phyloP scores from a whole-genome alignment of 768 basidiomycete species.

The Lepiota brunneoincarnata region DNA sequence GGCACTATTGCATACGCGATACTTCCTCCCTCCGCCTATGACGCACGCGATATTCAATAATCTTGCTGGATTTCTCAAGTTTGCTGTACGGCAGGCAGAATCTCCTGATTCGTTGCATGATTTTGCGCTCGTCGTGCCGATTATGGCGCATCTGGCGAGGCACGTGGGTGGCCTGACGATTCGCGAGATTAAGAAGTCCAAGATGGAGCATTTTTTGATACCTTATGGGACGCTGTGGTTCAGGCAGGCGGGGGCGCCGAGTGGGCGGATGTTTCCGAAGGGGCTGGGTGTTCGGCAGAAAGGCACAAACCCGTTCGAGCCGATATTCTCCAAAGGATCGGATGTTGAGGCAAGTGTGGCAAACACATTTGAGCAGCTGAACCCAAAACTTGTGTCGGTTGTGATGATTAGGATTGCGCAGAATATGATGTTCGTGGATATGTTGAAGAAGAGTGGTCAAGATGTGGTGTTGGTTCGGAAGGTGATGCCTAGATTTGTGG shows the following conservation, averaged over 20 bases:
- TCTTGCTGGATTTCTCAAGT: constrained; percentile 65
- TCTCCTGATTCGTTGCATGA: constrained; percentile 41
- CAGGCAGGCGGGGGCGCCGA: constrained; percentile 42
- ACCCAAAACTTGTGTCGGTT: constrained; percentile 46
- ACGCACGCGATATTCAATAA: constrained; percentile 69
- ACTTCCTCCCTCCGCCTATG: constrained; percentile 58
- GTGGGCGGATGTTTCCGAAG: constrained; percentile 62
- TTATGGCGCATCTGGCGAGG: constrained; percentile 54
- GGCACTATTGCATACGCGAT: constrained; percentile 55
- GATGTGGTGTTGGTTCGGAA: constrained; percentile 70
- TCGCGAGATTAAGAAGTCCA: constrained; percentile 69
- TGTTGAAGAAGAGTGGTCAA: constrained; percentile 64
- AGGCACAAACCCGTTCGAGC: constrained; percentile 32
- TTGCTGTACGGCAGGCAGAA: constrained; percentile 41
- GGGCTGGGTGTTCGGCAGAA: constrained; percentile 17
- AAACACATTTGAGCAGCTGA: constrained; percentile 36
- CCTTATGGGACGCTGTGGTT: constrained; percentile 77
- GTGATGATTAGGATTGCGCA: constrained; percentile 68
- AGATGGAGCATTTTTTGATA: constrained; percentile 64
- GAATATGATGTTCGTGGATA: constrained; percentile 61
- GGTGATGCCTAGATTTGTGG: constrained; percentile 55
- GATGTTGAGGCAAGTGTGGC: constrained; percentile 27
- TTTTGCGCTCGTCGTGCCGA: constrained; percentile 53
- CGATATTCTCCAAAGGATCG: constrained; percentile 56
- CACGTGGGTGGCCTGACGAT: constrained; percentile 74